Evolutionary conservation across 208 protist genomes (phyloP).

Genomic region (Trichomonas gallinae): DNA sequence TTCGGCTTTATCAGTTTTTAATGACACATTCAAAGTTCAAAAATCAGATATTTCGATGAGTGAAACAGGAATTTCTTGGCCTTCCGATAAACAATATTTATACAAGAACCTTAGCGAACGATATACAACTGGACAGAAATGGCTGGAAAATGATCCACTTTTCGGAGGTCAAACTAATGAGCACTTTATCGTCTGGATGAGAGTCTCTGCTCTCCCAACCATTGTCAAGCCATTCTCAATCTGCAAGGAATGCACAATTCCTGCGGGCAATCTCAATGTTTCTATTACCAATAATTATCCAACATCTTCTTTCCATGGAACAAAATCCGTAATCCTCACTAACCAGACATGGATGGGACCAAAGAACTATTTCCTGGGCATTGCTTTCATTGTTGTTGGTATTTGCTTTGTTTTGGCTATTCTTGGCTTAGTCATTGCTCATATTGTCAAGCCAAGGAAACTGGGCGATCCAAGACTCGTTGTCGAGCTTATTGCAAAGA

Average conservation of each 20-base stretch:
- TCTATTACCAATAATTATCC: neutral
- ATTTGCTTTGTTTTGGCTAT: neutral
- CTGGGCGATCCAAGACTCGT: no score
- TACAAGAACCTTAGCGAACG: neutral
- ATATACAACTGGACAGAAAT: neutral
- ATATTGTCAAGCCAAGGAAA: neutral
- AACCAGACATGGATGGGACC: neutral
- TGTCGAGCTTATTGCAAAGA: no score
- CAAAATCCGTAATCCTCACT: neutral
- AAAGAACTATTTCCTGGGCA: neutral
- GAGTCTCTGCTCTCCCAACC: no score
- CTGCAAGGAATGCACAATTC: neutral
- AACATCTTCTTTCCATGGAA: neutral
- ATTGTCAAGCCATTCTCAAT: no score
- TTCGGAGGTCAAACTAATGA: neutral
- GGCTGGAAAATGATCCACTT: neutral
- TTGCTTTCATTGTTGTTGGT: neutral
- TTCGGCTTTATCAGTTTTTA: neutral
- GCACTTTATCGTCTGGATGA: neutral
- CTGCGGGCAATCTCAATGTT: neutral
- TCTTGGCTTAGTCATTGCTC: neutral
- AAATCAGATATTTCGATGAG: neutral
- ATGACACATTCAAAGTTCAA: neutral
- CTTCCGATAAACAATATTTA: neutral
- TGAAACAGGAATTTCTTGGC: neutral